phyloP scores from a whole-genome alignment of 352 stramenopile species.

The Thalassiosira exigua region DNA sequence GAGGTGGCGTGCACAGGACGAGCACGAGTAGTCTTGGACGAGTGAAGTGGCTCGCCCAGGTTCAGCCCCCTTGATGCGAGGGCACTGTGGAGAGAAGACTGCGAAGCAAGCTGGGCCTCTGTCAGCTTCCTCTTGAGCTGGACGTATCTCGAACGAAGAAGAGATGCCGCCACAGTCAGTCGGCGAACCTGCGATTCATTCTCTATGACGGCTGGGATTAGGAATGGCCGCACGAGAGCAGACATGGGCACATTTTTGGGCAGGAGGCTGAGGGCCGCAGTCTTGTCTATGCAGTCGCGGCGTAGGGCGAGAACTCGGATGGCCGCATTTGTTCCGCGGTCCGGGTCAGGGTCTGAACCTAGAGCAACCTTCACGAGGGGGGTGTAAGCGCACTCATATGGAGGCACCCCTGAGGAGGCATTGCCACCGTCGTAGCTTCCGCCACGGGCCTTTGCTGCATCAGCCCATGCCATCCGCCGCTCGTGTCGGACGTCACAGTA shows the following conservation, averaged over 20 bases:
- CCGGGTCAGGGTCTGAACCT: slow-evolving; percentile 65
- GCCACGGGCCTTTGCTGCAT: no score
- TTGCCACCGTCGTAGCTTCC: no score
- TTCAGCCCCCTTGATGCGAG: slow-evolving; percentile 69
- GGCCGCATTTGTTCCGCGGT: slow-evolving; percentile 67
- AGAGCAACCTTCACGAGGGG: slow-evolving; percentile 82
- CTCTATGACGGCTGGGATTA: slow-evolving; percentile 81
- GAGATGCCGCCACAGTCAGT: slow-evolving; percentile 72
- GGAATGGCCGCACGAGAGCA: slow-evolving; percentile 69
- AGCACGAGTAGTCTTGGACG: slow-evolving; percentile 73
- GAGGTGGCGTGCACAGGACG: slow-evolving; percentile 61
- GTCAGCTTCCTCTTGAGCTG: slow-evolving; percentile 77
- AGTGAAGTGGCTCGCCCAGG: slow-evolving; percentile 76
- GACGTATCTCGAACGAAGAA: slow-evolving; percentile 73
- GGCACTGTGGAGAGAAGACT: slow-evolving; percentile 72
- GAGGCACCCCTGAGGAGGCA: no score
- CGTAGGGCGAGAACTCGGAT: slow-evolving; percentile 81
- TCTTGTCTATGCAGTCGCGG: slow-evolving; percentile 74
- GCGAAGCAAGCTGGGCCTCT: slow-evolving; percentile 77
- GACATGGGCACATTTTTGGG: slow-evolving; percentile 80
- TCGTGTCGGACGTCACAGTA: slow-evolving; percentile 83
- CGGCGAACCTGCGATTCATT: slow-evolving; percentile 78
- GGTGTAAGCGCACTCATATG: slow-evolving; percentile 77
- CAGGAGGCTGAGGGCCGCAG: slow-evolving; percentile 72
- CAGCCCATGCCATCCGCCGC: slow-evolving; percentile 54